phyloP scores from a whole-genome alignment of 495 filamentous ascomycete genomes.

The Cercophora sp. region DNA sequence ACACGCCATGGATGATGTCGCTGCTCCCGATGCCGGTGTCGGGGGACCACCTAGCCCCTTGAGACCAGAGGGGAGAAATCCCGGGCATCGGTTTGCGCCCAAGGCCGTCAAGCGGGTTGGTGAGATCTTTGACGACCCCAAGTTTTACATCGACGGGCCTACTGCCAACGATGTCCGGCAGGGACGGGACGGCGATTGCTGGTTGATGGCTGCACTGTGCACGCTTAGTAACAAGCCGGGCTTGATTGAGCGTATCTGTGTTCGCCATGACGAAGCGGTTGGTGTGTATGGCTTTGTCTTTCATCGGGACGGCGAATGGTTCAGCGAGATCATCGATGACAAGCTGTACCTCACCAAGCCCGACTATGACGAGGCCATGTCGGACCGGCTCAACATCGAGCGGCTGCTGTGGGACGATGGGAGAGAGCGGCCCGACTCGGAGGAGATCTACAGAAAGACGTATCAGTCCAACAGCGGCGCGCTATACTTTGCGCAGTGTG shows the following conservation, averaged over 20 bases:
- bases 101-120: conserved; percentile 63
- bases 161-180: conserved; percentile 80
- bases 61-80: conserved; percentile 11
- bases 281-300: conserved; percentile 97
- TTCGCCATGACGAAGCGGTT: conserved; percentile 71
- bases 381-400: conserved; percentile 47
- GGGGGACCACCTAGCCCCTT: neutral
- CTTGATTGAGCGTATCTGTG: conserved; percentile 77
- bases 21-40: neutral
- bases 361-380: conserved; percentile 66
- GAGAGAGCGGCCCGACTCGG: conserved; percentile 63
- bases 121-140: conserved; percentile 84
- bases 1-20: neutral
- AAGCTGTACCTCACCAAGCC: conserved; percentile 74
- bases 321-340: conserved; percentile 80
- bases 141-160: conserved; percentile 80
- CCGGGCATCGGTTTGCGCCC: conserved; percentile 42
- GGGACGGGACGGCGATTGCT: conserved; percentile 81
- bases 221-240: conserved; percentile 77
- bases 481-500: conserved; percentile 82
- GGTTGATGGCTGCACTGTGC: conserved; percentile 83
- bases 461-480: conserved; percentile 72
- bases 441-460: conserved; percentile 71
- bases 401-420: conserved; percentile 64
- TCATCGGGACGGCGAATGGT: conserved; percentile 89